Base-by-base conservation (phyloP, 169 alveolate genomes). In the Toxoplasma gondii region DNA sequence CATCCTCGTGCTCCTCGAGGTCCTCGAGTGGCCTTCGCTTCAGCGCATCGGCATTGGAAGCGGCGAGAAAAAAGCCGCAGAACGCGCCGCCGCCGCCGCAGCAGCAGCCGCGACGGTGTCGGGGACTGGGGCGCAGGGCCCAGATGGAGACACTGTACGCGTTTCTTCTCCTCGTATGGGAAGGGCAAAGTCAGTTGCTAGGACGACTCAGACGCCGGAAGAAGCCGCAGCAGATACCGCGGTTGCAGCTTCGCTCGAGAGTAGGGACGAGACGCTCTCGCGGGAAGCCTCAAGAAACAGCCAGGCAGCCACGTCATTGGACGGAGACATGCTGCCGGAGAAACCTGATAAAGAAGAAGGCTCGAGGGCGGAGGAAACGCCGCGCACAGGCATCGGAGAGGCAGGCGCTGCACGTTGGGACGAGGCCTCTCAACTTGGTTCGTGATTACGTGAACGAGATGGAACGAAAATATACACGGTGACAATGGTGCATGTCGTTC, bases 1-100 rank as follows among this genome's bases (percentile, higher is more conserved):
- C 67, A 38, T 88, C 81, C 10, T 88, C 34, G 34, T 86, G 16
- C 12, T 53, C 19, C n/a, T 44, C 53, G 92, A 88, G 36, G 84
- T 88, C 22, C 64, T 39, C 12, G 92, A 88, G 64, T 1, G 17
- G 41, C 92, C 92, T n/a, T 36, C 81, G 39, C 84, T 88, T 22
- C 92, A 88, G 27, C 81, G 92, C 31, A 53, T 88, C 36, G 92
- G 92, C 78, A 39, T 88, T 31, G 58, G 81, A 81, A 53, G 92
- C 84, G 90, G 90, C 38, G 90, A 82, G 90, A 82, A 43, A 36
- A 82, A 43, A 31, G 90, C 90, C 34, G 90, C 90, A 5, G 64
- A 82, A 82, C 90, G 64, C 31, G 88, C 58, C 19, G 90, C 90
- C 19, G 90, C 69, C 36, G 69, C 64, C 19, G 90, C 90, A 27